Base-by-base conservation (phyloP, 1,284 basidiomycete genomes). In the Cryptococcus deneoformans region DNA sequence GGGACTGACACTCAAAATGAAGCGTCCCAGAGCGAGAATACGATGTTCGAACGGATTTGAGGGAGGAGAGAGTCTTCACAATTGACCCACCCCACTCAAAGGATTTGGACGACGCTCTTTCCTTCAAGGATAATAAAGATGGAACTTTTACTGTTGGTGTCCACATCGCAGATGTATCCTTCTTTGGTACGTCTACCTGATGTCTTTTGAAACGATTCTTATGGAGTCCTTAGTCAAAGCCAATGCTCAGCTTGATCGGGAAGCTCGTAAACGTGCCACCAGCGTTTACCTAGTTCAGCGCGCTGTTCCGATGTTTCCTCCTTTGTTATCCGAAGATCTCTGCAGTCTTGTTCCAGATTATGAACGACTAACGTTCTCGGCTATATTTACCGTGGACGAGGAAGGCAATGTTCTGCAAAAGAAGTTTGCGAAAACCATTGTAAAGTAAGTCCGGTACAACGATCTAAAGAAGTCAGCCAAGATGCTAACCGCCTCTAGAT, bases 271-370 rank as follows among this genome's bases (percentile, higher is more conserved):
- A 80, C 86, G 95, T 62, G 95, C 93, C 35, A 98, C 94, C 2
- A 92, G 90, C 66, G 96, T 99, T 51, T 97, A 97, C 73, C 87
- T 99, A 45, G 87, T 98, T 44, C 95, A 98, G 76, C 87, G 93
- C 47, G 86, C 89, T 36, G 92, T 98, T 9, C 93, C 94, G 0
- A 99, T 99, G 95, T 82, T 99, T 6, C 95, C 95, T 1, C 92
- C 92, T 34, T 82, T 86, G 9, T 81, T 99, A 43, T 90, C 88
- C 70, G 93, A 97, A 75, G 86, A 95, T 69, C 82, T 95, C 24
- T 99, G 96, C 81, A 94, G 90, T 79, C 84, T 99, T 52, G 83
- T 87, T 46, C 91, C 93, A 6, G 87, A 87, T 14, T 83, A 86
- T 63, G 95, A 98, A 62, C 87, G 94, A 57, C 83, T 99, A 47